Conservation (phyloP, 306 rosid genomes). For the Oemleria cerasiformis region DNA sequence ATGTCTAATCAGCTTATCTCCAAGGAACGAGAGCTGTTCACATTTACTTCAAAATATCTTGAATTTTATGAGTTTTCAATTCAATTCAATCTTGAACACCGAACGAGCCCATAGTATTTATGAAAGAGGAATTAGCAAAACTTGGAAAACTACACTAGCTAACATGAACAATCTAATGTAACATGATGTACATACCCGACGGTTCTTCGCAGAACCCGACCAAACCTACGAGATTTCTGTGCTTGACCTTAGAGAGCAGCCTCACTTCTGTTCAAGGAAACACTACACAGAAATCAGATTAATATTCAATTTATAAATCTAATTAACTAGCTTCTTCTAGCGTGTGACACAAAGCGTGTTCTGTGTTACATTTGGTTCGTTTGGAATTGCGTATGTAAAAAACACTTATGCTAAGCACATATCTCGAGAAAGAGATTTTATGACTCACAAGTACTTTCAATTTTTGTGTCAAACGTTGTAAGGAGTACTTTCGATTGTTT, state of each 20-base stretch:
- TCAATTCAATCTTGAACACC: no score
- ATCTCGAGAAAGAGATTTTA: no score
- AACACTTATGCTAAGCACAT: no score
- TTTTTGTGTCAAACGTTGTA: no score
- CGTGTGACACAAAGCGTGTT: background rate
- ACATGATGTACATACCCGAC: conserved; percentile 36
- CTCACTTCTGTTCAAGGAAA: conserved; percentile 55
- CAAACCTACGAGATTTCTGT: conserved; percentile 64
- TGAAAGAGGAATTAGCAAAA: background rate
- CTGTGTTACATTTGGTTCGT: background rate
- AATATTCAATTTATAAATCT: background rate
- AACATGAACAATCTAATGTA: no score
- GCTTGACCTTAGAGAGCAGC: conserved; percentile 63
- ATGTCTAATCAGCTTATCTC: no score
- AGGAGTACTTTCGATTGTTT: no score
- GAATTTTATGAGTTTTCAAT: no score
- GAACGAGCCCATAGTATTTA: background rate
- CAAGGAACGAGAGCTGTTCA: no score
- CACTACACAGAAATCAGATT: conserved; percentile 13
- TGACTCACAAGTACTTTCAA: no score
- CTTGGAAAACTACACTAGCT: background rate
- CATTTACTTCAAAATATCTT: no score
- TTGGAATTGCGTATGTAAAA: no score
- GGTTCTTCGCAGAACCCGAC: conserved; percentile 81
- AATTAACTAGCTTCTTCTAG: background rate